These are phyloP conservation scores for Moesziomyces globuligerus DNA, from an alignment of 1,284 basidiomycete genomes.

Conservation along the genomic window DNA sequence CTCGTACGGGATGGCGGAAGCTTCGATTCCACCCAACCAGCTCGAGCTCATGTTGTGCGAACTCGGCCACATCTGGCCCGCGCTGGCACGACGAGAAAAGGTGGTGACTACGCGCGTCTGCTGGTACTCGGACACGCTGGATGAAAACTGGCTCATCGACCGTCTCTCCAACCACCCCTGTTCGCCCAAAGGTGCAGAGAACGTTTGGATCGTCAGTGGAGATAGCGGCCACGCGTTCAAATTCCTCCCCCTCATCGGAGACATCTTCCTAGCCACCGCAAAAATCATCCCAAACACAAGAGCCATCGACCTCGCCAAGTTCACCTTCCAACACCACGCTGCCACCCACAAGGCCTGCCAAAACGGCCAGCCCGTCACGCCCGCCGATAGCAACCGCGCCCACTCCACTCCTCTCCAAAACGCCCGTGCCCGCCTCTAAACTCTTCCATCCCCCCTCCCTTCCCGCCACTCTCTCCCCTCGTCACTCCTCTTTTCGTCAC, in stretches of 20 bases:
- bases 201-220: conserved; percentile 69
- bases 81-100: conserved; percentile 68
- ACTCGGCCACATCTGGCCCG: conserved; percentile 76
- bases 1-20: conserved; percentile 12
- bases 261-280: conserved; percentile 74
- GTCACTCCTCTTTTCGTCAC: too few species aligned
- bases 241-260: conserved; percentile 85
- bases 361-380: conserved; percentile 1
- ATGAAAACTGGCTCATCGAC: conserved; percentile 71
- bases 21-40: conserved; percentile 73
- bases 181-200: conserved; percentile 21
- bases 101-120: conserved; percentile 80
- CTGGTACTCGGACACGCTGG: conserved; percentile 74
- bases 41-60: conserved; percentile 72
- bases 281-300: conserved; percentile 10
- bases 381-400: conserved; percentile 32
- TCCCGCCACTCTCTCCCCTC: too few species aligned
- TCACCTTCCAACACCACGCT: conserved; percentile 45
- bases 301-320: conserved; percentile 16
- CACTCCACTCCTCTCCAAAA: background rate
- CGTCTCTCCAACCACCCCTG: conserved; percentile 67
- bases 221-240: conserved; percentile 69
- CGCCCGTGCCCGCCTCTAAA: too few species aligned
- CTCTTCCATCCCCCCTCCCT: too few species aligned
- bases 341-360: conserved; percentile 6